These are phyloP conservation scores for Pholiota molesta DNA, from an alignment of 768 basidiomycete genomes.

Conservation along the genomic window DNA sequence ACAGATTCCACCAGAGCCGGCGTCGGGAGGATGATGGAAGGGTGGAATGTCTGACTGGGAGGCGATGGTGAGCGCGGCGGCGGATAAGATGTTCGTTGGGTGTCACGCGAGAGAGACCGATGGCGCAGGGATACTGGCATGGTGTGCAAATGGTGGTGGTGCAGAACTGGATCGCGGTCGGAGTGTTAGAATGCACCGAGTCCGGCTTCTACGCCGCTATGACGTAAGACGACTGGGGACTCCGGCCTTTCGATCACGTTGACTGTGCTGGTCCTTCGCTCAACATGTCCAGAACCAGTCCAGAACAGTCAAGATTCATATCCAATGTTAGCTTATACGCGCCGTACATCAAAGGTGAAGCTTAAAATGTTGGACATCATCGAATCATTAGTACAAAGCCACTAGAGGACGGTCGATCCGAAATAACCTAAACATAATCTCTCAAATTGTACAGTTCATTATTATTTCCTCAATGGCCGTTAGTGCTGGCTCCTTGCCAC, in stretches of 20 bases:
- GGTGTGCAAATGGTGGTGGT: conserved; percentile 12
- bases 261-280: background rate
- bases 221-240: conserved; percentile 17
- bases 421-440: conserved; percentile 25
- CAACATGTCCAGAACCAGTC: background rate
- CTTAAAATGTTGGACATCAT: conserved; percentile 13
- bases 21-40: conserved; percentile 49
- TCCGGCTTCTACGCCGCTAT: conserved; percentile 1
- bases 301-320: too few species aligned
- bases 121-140: conserved; percentile 16
- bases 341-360: background rate
- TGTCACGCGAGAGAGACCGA: conserved; percentile 14
- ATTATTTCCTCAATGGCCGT: conserved; percentile 33
- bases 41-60: conserved; percentile 47
- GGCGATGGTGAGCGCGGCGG: conserved; percentile 25
- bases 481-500: conserved; percentile 64
- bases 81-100: background rate
- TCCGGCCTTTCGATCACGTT: background rate
- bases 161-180: too few species aligned
- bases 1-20: conserved; percentile 58
- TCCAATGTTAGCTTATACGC: too few species aligned
- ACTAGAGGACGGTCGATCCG: conserved; percentile 22
- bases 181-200: too few species aligned
- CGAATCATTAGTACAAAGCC: conserved; percentile 17
- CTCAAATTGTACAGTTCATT: conserved; percentile 23